These are phyloP conservation scores for Cladophialophora exuberans DNA, from an alignment of 2,329 filamentous ascomycete genomes.

Conservation along the genomic window DNA sequence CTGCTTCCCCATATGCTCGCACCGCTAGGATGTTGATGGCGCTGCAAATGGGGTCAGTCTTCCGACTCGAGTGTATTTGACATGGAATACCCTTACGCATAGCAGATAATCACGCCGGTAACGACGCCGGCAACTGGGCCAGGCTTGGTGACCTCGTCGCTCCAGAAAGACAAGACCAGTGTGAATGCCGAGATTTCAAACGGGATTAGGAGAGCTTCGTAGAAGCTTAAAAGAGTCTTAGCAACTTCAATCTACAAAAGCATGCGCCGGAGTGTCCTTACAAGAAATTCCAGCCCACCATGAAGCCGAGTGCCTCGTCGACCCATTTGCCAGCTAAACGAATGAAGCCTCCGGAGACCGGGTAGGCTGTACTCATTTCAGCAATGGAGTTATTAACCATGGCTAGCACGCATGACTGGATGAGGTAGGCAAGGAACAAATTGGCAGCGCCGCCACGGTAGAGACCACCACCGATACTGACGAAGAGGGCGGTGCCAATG, in stretches of 20 bases:
- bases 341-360: constrained; percentile 47
- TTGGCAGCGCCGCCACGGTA: constrained; percentile 39
- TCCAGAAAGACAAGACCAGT: constrained; percentile 45
- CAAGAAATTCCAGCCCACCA: constrained; percentile 52
- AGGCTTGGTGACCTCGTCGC: constrained; percentile 36
- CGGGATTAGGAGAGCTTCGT: constrained; percentile 44
- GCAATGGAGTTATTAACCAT: constrained; percentile 45
- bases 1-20: constrained; percentile 70
- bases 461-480: constrained; percentile 40
- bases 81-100: constrained; percentile 34
- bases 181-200: constrained; percentile 48
- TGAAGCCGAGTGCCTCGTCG: constrained; percentile 49
- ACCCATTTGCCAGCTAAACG: constrained; percentile 47
- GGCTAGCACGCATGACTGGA: constrained; percentile 35
- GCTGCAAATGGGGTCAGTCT: constrained; percentile 38
- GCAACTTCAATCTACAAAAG: neutral
- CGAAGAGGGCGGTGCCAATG: constrained; percentile 41
- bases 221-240: constrained; percentile 35
- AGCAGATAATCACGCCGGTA: constrained; percentile 42
- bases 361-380: constrained; percentile 44
- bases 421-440: constrained; percentile 40
- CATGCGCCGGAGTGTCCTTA: constrained; percentile 32
- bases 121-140: constrained; percentile 41
- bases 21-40: constrained; percentile 70
- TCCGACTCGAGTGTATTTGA: constrained; percentile 43